These are phyloP conservation scores for Saururus chinensis DNA, from an alignment of 164 flowering plant species.

Conservation along the genomic window DNA sequence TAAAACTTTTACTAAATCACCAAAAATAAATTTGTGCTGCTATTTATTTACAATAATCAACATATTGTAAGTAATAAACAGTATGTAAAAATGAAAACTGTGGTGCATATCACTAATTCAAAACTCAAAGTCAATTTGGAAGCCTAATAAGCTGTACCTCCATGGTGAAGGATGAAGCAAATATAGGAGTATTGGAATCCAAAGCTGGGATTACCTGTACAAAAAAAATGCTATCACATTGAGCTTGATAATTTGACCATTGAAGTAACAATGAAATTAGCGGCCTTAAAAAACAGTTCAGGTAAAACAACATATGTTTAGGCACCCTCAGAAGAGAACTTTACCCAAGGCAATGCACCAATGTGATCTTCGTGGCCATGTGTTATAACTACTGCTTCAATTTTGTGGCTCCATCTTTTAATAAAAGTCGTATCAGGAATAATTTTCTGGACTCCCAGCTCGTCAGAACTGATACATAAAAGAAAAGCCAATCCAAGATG, in stretches of 20 bases:
- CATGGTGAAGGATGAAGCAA: slow-evolving; percentile 97
- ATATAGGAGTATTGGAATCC: slow-evolving; percentile 84
- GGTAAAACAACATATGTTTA: neutral
- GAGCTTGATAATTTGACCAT: neutral
- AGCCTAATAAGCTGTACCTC: slow-evolving; percentile 45
- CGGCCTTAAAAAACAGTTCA: neutral
- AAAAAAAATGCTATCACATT: neutral
- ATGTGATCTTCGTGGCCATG: slow-evolving; percentile 99
- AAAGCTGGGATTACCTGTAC: slow-evolving; percentile 89
- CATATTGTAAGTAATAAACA: neutral
- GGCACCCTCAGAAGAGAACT: slow-evolving; percentile 28
- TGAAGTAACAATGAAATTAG: neutral
- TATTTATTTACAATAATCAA: too few species aligned
- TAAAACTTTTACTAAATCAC: too few species aligned
- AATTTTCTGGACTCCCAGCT: slow-evolving; percentile 91
- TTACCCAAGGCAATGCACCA: slow-evolving; percentile 99
- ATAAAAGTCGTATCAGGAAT: slow-evolving; percentile 93
- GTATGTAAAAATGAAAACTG: neutral
- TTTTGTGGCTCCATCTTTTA: slow-evolving; percentile 92
- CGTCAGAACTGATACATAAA: slow-evolving; percentile 56
- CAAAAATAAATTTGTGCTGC: too few species aligned
- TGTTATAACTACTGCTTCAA: slow-evolving; percentile 93
- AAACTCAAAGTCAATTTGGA: too few species aligned
- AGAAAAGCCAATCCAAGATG: neutral
- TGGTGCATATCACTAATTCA: neutral